Percentiles rank a stretch among this genome's conserved stretches.
phyloP scores from a whole-genome alignment of 2,329 filamentous ascomycete genomes.

The Alternaria sp. region DNA sequence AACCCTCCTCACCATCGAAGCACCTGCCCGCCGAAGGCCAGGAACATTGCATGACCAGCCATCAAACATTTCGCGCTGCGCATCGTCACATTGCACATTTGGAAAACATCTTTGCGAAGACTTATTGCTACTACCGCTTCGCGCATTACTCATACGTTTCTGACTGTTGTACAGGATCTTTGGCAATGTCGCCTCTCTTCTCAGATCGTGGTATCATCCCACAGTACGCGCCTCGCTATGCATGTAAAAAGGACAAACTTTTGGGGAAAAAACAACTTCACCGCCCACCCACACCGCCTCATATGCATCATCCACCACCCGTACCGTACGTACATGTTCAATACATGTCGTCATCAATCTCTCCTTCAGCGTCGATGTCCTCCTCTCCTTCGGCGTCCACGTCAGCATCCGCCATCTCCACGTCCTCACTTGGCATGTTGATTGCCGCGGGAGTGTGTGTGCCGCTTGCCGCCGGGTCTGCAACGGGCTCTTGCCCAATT shows the following conservation, averaged over 20 bases:
- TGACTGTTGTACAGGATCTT: neutral
- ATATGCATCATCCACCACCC: neutral
- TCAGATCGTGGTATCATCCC: neutral
- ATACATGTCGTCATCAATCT: constrained; percentile 26
- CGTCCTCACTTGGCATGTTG: neutral
- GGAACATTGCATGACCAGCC: neutral
- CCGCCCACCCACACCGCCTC: neutral
- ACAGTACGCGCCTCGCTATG: constrained; percentile 19
- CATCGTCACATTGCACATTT: neutral
- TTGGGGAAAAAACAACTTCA: neutral
- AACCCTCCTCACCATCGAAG: neutral
- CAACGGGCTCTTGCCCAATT: neutral
- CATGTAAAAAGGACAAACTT: constrained; percentile 6
- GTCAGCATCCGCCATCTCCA: constrained; percentile 19
- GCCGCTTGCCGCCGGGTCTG: neutral
- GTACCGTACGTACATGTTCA: neutral
- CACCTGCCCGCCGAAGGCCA: neutral
- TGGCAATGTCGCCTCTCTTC: neutral
- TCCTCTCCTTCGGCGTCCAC: constrained; percentile 15
- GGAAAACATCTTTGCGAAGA: neutral
- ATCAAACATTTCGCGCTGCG: neutral
- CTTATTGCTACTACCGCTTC: neutral
- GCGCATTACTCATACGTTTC: neutral
- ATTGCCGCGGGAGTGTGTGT: neutral
- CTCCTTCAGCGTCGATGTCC: constrained; percentile 30